Base-by-base conservation (phyloP, 768 basidiomycete species). In the Phanerodontia chrysosporium region DNA sequence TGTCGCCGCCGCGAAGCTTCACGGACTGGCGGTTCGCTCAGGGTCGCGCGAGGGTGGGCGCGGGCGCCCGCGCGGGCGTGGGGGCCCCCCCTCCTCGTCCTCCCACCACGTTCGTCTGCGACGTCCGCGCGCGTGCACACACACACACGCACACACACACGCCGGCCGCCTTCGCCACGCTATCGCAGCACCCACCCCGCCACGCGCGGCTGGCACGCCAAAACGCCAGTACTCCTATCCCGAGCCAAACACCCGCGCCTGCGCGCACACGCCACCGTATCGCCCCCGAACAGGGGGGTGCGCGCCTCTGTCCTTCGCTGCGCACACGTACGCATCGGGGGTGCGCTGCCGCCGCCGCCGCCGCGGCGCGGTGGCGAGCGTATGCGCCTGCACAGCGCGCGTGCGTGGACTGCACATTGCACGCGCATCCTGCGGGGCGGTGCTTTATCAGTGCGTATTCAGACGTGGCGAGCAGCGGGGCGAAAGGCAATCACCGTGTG, bases 401-500 rank as follows among this genome's bases (percentile, higher is more conserved):
- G n/a, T n/a, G n/a, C n/a, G n/a, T n/a, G n/a, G n/a, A n/a, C n/a
- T n/a, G n/a, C n/a, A n/a, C n/a, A n/a, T n/a, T n/a, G n/a, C n/a
- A n/a, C n/a, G n/a, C n/a, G n/a, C n/a, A n/a, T n/a, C n/a, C n/a
- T n/a, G n/a, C n/a, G n/a, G n/a, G 45, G 28, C 49, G 29, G 24
- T 28, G 29, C 49, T 28, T 6, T 4, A 2, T 13, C 30, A 32
- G 30, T 29, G 27, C 30, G 8, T 36, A 29, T n/a, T 28, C n/a
- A 18, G n/a, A 52, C 1, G 30, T 3, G 22, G 45, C 8, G 16
- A 45, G 18, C 45, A n/a, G n/a, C n/a, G n/a, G n/a, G 16, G 22
- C 45, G 18, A 52, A 52, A 52, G n/a, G n/a, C 51, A 52, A 52
- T 52, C 51, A 52, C 18, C 51, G 51, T 52, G 51, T 3, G 51